Conservation (phyloP, 192 early-diverging fungal species). For the Diversispora epigaea region DNA sequence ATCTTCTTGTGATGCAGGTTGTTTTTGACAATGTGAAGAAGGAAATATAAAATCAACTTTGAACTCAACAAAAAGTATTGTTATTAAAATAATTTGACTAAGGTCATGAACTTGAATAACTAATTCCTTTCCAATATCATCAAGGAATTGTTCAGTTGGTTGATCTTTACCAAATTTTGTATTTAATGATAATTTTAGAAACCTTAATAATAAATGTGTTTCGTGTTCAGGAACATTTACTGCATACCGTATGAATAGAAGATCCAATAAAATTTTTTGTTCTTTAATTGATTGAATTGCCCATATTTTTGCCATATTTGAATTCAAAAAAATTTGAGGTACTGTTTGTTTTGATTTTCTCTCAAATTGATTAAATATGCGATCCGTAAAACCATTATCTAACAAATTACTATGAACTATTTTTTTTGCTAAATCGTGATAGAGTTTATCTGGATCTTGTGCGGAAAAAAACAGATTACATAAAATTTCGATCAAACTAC, state of each 20-base stretch:
- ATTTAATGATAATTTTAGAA: background rate
- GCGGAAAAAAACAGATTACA: background rate
- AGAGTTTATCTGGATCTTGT: background rate
- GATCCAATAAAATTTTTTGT: slow-evolving; percentile 17
- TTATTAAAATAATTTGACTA: slow-evolving; percentile 10
- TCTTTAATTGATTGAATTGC: slow-evolving; percentile 13
- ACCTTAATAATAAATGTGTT: background rate
- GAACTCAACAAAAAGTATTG: slow-evolving; percentile 6
- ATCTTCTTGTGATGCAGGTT: background rate
- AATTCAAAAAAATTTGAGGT: background rate
- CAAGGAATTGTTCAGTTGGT: background rate
- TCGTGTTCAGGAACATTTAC: background rate
- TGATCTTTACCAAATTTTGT: slow-evolving; percentile 21
- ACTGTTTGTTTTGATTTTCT: background rate
- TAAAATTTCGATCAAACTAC: slow-evolving; percentile 15
- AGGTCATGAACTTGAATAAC: slow-evolving; percentile 7
- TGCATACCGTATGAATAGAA: slow-evolving; percentile 5
- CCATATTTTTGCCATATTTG: background rate
- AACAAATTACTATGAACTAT: background rate
- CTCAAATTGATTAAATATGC: slow-evolving; percentile 17
- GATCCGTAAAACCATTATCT: background rate
- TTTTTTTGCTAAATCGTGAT: slow-evolving; percentile 5
- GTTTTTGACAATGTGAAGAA: background rate
- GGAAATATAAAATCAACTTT: background rate
- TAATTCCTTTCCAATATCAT: background rate